phyloP scores from a whole-genome alignment of 805 yeast species.

The Starmera amethionina region DNA sequence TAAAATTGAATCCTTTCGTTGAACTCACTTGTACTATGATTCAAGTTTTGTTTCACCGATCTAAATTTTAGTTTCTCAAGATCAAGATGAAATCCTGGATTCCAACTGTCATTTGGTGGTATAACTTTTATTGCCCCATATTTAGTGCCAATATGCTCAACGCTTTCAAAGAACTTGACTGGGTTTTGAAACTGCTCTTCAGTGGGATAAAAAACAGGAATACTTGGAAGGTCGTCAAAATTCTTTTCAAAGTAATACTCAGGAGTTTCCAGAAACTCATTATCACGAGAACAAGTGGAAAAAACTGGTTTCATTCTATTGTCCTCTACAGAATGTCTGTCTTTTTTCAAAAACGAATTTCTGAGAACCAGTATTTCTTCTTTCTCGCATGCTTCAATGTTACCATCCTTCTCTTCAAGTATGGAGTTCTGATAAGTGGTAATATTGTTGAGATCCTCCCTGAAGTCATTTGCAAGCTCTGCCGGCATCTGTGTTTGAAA shows the following conservation, averaged over 20 bases:
- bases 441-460: too few relatives aligned
- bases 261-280: too few relatives aligned
- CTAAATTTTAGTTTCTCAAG: constrained; percentile 42
- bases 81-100: constrained; percentile 25
- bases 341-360: not conserved
- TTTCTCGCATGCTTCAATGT: too few relatives aligned
- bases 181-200: constrained; percentile 48
- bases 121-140: constrained; percentile 61
- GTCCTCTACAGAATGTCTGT: not conserved
- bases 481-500: too few relatives aligned
- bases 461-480: too few relatives aligned
- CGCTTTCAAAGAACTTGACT: constrained; percentile 36
- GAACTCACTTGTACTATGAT: constrained; percentile 29
- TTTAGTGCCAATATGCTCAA: constrained; percentile 32
- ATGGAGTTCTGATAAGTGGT: too few relatives aligned
- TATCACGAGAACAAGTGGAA: too few relatives aligned
- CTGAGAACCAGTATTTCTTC: too few relatives aligned
- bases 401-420: too few relatives aligned
- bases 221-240: not conserved
- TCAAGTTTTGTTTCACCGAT: constrained; percentile 37
- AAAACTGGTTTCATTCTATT: not conserved
- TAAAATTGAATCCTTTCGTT: constrained; percentile 38
- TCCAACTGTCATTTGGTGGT: constrained; percentile 35
- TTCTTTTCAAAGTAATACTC: not conserved
- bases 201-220: constrained; percentile 41